phyloP scores from a whole-genome alignment of 768 basidiomycete species.

The Psilocybe cyanescens region DNA sequence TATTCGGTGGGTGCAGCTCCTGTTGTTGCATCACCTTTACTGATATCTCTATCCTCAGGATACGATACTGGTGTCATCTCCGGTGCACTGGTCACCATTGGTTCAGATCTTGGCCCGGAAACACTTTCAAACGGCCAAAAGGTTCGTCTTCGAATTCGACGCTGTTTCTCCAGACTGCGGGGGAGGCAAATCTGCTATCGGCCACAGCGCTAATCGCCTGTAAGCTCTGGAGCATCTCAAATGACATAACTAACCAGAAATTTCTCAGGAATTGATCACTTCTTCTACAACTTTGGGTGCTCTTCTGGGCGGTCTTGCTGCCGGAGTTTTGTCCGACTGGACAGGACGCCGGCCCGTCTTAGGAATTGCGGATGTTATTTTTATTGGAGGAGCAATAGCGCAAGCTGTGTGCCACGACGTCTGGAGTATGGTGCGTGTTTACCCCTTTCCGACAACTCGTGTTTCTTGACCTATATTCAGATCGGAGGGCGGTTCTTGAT shows the following conservation, averaged over 20 bases:
- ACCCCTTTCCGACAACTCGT: neutral
- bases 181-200: neutral
- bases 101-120: conserved; percentile 62
- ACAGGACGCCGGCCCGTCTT: conserved; percentile 69
- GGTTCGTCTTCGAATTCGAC: conserved; percentile 33
- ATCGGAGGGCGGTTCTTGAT: conserved; percentile 77
- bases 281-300: conserved; percentile 81
- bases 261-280: conserved; percentile 73
- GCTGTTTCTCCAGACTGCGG: neutral
- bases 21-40: neutral
- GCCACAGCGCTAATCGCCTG: neutral
- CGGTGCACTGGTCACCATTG: conserved; percentile 78
- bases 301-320: conserved; percentile 71
- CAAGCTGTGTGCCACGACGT: conserved; percentile 75
- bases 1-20: conserved; percentile 61
- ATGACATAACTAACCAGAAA: neutral
- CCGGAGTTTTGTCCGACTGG: conserved; percentile 73
- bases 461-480: conserved; percentile 30
- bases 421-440: conserved; percentile 61
- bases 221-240: neutral
- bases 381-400: conserved; percentile 73
- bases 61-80: conserved; percentile 85
- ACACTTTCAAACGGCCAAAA: conserved; percentile 65
- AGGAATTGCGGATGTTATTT: conserved; percentile 69
- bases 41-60: conserved; percentile 40